A percentile compares a stretch with the other conserved stretches of the same genome.
phyloP scores from a whole-genome alignment of 2,329 filamentous ascomycete species.

The Sporothrix schenckii region DNA sequence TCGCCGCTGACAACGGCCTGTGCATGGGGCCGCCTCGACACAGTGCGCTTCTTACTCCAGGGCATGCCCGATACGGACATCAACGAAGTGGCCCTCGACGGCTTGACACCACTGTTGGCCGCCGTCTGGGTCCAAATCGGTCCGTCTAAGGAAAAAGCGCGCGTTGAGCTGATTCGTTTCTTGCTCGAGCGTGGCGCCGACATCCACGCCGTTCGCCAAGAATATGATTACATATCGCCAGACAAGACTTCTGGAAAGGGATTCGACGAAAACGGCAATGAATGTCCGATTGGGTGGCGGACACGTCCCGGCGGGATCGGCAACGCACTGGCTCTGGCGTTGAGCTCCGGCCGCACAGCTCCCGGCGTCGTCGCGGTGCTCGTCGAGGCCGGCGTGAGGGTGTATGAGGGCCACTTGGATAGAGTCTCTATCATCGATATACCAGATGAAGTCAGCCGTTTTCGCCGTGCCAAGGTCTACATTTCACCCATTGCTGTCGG shows the following conservation, averaged over 20 bases:
- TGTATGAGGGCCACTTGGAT: conserved; percentile 17
- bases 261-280: neutral
- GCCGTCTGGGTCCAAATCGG: neutral
- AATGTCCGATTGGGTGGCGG: neutral
- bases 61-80: conserved; percentile 25
- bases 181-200: conserved; percentile 10
- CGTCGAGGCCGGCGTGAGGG: conserved; percentile 21
- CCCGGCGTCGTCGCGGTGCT: conserved; percentile 7
- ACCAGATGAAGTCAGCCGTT: neutral
- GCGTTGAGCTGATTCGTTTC: conserved; percentile 18
- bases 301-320: conserved; percentile 15
- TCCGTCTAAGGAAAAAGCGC: neutral
- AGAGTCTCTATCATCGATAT: no score
- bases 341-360: neutral
- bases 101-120: conserved; percentile 21
- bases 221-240: conserved; percentile 12
- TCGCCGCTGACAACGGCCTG: conserved; percentile 27
- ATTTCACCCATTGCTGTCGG: conserved; percentile 12
- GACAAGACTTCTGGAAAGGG: conserved; percentile 6
- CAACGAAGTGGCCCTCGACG: conserved; percentile 17
- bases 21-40: conserved; percentile 21
- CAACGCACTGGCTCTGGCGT: conserved; percentile 25
- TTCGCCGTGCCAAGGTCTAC: neutral
- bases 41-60: conserved; percentile 14
- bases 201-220: neutral